Evolutionary conservation across 495 filamentous ascomycete species (phyloP).

Genomic region (Penicillium psychrofluorescens): DNA sequence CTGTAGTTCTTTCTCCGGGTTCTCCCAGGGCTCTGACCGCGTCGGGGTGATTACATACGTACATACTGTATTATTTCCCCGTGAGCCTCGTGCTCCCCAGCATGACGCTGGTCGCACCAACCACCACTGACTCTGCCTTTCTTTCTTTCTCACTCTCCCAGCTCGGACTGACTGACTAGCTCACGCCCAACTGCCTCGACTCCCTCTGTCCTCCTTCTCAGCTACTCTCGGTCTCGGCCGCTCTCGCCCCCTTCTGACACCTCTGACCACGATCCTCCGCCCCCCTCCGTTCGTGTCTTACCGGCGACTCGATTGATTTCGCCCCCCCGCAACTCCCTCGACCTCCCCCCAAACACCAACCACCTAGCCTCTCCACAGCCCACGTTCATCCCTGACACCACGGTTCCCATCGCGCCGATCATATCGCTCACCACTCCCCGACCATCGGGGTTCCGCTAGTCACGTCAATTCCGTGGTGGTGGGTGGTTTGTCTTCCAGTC

Average conservation of each 20-base stretch:
- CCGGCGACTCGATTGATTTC: not conserved
- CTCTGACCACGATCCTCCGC: not conserved
- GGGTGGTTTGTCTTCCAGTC: slow-evolving; percentile 6
- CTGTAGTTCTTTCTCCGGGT: too few relatives aligned
- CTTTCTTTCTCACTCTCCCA: not conserved
- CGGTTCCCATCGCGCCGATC: not conserved
- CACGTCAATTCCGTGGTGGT: slow-evolving; percentile 12
- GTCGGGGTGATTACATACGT: too few relatives aligned
- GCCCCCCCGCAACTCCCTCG: slow-evolving; percentile 6
- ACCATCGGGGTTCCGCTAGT: not conserved
- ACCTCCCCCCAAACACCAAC: slow-evolving; percentile 4
- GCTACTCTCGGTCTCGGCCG: not conserved
- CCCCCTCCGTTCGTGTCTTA: not conserved
- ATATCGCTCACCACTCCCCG: slow-evolving; percentile 2
- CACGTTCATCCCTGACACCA: slow-evolving; percentile 1
- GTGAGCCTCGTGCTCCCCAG: too few relatives aligned
- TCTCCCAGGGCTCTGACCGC: too few relatives aligned
- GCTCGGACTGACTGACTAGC: too few relatives aligned
- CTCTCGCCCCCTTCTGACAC: not conserved
- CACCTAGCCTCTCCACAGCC: not conserved
- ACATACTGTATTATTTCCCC: too few relatives aligned
- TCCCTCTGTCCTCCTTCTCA: not conserved
- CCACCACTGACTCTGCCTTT: not conserved
- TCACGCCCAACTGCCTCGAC: too few relatives aligned
- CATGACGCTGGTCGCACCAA: too few relatives aligned